Base-by-base conservation (phyloP, 2,329 filamentous ascomycete genomes). In the Colletotrichum higginsianum region DNA sequence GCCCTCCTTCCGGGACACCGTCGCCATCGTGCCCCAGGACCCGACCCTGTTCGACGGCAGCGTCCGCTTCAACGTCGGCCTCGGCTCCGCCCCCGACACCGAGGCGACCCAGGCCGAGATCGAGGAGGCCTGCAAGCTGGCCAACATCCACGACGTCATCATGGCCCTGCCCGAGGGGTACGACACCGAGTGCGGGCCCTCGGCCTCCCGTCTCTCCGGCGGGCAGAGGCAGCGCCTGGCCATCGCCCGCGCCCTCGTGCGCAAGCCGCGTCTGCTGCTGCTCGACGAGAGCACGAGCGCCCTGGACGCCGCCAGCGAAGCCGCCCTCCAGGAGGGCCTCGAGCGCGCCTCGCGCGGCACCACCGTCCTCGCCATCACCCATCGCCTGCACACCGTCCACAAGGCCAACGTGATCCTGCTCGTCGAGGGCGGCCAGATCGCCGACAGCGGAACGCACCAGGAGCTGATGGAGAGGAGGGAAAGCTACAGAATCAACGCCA, bases 261-360 rank as follows among this genome's bases (percentile, higher is more conserved):
- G 94, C 0, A 87, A 89, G 73, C 94, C 94, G 0, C 87, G 91
- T 57, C 85, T 97, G 1, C 81, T 97, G 21, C 88, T 97, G 49
- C 85, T 97, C 0, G 94, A 97, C 76, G 94, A 97, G 84, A 93
- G 93, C 40, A 97, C 94, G 0, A 93, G 90, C 52, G 92, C 92
- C 4, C 85, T 97, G 3, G 94, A 97, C 76, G 88, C 89, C 0
- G 91, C 91, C 76, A 92, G 89, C 61, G 92, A 94, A 61, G 84
- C 85, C 7, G 81, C 91, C 12, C 86, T 97, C 30, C 88, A 93
- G 66, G 86, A 92, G 35, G 91, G 90, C 0, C 82, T 94, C 53
- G 90, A 93, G 80, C 84, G 82, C 71, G 88, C 85, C 0, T 84
- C 85, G 2, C 83, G 83, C 58, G 86, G 80, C 66, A 87, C 88